phyloP scores from a whole-genome alignment of 768 basidiomycete genomes.

The Boletus insuetus region DNA sequence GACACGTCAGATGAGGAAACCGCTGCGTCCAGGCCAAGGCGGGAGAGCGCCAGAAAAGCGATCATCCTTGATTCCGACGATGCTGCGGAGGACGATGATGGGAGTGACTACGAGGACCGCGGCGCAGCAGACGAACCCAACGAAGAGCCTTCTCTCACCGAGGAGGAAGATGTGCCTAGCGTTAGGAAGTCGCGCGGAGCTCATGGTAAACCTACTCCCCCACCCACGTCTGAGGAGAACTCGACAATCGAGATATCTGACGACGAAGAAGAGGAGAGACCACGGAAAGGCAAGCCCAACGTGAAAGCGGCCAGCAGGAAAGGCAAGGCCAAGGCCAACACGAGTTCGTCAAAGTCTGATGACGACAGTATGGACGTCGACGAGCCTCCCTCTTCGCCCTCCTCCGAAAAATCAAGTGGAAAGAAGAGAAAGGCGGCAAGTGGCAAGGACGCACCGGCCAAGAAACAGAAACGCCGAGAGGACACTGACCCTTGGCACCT shows the following conservation, averaged over 20 bases:
- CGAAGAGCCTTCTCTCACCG: slow-evolving; percentile 26
- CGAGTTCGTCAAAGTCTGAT: slow-evolving; percentile 36
- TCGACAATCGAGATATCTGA: slow-evolving; percentile 23
- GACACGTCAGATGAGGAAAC: slow-evolving; percentile 30
- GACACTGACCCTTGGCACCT: slow-evolving; percentile 79
- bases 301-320: slow-evolving; percentile 21
- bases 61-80: slow-evolving; percentile 53
- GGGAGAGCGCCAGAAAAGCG: slow-evolving; percentile 36
- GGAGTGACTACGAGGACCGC: slow-evolving; percentile 33
- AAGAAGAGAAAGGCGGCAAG: slow-evolving; percentile 45
- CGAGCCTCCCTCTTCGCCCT: slow-evolving; percentile 36
- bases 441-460: slow-evolving; percentile 36
- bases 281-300: slow-evolving; percentile 29
- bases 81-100: slow-evolving; percentile 36
- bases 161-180: slow-evolving; percentile 19
- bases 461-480: slow-evolving; percentile 62
- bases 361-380: slow-evolving; percentile 60
- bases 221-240: slow-evolving; percentile 32
- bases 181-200: slow-evolving; percentile 23
- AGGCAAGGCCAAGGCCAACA: slow-evolving; percentile 21
- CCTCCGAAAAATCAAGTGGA: slow-evolving; percentile 35
- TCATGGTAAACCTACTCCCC: slow-evolving; percentile 25
- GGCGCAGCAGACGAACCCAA: slow-evolving; percentile 38
- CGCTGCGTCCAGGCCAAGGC: slow-evolving; percentile 34
- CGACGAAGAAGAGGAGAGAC: slow-evolving; percentile 28